Evolutionary conservation across 345 rosid species (phyloP).

Genomic region (Raphanus sativus): DNA sequence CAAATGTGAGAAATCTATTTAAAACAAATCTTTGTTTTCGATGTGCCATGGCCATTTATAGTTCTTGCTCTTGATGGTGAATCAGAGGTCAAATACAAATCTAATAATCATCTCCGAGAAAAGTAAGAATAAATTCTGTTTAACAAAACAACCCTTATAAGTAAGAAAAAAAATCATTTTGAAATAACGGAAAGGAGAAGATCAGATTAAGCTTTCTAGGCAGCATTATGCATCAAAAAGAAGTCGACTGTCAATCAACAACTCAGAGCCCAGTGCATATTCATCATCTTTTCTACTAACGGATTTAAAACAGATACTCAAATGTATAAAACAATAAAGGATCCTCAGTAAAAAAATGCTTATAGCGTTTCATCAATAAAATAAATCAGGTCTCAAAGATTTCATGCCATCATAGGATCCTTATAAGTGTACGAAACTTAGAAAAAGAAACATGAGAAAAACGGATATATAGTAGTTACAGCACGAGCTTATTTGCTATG

Average conservation of each 20-base stretch:
- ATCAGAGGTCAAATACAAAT: too few relatives aligned
- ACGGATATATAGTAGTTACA: not conserved
- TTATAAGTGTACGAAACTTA: not conserved
- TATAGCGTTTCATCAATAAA: slow-evolving; percentile 34
- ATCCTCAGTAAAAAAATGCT: slow-evolving; percentile 36
- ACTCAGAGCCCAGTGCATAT: slow-evolving; percentile 46
- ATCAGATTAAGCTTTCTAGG: slow-evolving; percentile 44
- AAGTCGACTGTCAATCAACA: slow-evolving; percentile 37
- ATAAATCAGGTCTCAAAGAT: slow-evolving; percentile 42
- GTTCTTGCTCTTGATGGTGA: too few relatives aligned
- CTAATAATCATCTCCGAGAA: too few relatives aligned
- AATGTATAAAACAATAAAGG: not conserved
- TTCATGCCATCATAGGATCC: slow-evolving; percentile 41
- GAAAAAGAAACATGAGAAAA: not conserved
- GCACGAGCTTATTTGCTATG: slow-evolving; percentile 42
- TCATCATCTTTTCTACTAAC: slow-evolving; percentile 28
- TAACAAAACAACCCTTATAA: not conserved
- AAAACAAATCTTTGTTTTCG: too few relatives aligned
- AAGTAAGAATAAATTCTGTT: not conserved
- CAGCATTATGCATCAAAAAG: slow-evolving; percentile 41
- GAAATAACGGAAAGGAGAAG: not conserved
- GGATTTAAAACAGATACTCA: not conserved
- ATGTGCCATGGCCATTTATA: too few relatives aligned
- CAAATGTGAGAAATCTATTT: too few relatives aligned
- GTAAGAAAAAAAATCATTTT: not conserved